Base-by-base conservation (phyloP, 306 rosid genomes). In the Echinosophora koreensis region DNA sequence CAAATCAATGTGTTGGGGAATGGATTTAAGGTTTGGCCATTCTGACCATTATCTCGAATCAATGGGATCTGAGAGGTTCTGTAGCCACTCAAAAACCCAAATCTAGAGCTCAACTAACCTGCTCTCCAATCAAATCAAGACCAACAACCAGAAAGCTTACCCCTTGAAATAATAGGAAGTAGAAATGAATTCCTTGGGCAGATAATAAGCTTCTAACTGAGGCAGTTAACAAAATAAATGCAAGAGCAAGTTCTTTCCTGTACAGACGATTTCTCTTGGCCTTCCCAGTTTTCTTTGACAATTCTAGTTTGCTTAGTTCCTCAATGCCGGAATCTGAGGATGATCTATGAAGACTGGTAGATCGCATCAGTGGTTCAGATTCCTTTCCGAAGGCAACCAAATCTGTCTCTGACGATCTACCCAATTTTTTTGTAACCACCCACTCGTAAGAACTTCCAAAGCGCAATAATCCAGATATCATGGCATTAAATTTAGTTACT, bases 161-260 rank as follows among this genome's bases (percentile, higher is more conserved):
- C 67, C 99, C 99, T 81, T 95, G 99, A 86, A 95, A 92, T 78
- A 95, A 80, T 51, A 95, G 87, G 86, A 95, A 95, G 90, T 92
- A 95, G 89, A 95, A 95, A 86, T 95, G 99, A 87, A 95, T 88
- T 80, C 97, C 99, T 84, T 95, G 97, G 5, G 99, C 99, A 69
- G 99, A 95, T 68, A 95, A 81, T 83, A 95, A 84, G 83, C 99
- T 92, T 88, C 97, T 90, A 66, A 86, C 89, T 2, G 99, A 87
- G 74, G 99, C 97, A 0, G 96, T 81, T 74, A 95, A 85, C 85
- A 95, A 84, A 77, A 95, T 86, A 78, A 95, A 80, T 56, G 99
- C 97, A 54, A 95, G 96, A 56, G 91, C 92, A 58, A 95, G 97
- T 81, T 95, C 99, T 85, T 90, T 95, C 89, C 96, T 83, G 86